Conservation (phyloP, 1,284 basidiomycete genomes). For the Heterobasidion parviporum region DNA sequence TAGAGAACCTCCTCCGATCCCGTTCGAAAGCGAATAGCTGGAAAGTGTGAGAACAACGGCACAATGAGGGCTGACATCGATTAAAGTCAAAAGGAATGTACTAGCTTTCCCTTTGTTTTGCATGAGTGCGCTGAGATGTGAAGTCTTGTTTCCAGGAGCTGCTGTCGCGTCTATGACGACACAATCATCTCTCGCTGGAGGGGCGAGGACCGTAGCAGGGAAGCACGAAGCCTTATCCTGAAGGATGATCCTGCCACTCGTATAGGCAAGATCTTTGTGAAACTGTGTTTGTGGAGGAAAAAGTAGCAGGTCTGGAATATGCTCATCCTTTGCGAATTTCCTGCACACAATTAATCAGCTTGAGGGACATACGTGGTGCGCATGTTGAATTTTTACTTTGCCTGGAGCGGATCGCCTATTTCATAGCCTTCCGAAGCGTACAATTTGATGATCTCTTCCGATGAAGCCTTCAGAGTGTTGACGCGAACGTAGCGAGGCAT, state of each 20-base stretch:
- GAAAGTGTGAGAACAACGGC: neutral
- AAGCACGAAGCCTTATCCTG: constrained; percentile 99
- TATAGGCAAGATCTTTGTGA: constrained; percentile 56
- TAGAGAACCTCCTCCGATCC: constrained; percentile 71
- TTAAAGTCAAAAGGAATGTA: neutral
- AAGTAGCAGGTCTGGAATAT: constrained; percentile 74
- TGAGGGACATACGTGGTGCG: constrained; percentile 16
- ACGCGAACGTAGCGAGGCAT: constrained; percentile 84
- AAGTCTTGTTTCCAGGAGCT: constrained; percentile 98
- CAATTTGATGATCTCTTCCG: constrained; percentile 46
- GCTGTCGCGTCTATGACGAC: constrained; percentile 91
- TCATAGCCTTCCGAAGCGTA: constrained; percentile 49
- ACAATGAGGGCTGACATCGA: neutral
- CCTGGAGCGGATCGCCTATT: constrained; percentile 40
- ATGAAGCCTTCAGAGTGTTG: constrained; percentile 67
- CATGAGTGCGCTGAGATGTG: constrained; percentile 87
- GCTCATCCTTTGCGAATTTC: constrained; percentile 67
- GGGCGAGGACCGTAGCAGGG: constrained; percentile 75
- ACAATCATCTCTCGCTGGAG: constrained; percentile 40
- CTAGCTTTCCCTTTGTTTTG: constrained; percentile 66
- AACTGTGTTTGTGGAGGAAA: constrained; percentile 65
- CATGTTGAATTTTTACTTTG: constrained; percentile 25
- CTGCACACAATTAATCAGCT: neutral
- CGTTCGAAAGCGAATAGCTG: constrained; percentile 85
- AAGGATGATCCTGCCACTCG: constrained; percentile 76